Base-by-base conservation (phyloP, 345 rosid species). In the Conringia planisiliqua region DNA sequence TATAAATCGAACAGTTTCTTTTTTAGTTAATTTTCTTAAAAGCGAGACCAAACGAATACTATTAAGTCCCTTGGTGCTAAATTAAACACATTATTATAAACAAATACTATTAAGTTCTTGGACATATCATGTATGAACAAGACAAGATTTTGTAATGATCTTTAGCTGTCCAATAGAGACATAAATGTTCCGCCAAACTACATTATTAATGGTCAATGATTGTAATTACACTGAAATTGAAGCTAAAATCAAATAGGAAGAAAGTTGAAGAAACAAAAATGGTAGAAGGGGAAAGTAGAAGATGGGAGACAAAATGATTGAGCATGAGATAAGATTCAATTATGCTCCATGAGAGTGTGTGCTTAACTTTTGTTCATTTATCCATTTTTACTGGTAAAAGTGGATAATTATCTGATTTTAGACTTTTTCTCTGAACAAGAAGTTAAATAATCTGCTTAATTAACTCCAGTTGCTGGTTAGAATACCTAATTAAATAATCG, bases 291-390 rank as follows among this genome's bases (percentile, higher is more conserved):
- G 26, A 32, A 62, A 69, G 59, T 24, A 40, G 38, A 72, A 22
- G 40, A 58, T 78, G 73, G 81, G 81, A 60, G 68, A 72, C 81
- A 78, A 40, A 78, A 78, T 78, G 81, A 78, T 78, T 78, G 81
- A 78, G 81, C 81, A 72, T 78, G 77, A 72, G 68, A 72, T 24
- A 18, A 16, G 10, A 40, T 35, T 66, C 72, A 32, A 66, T 78
- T 51, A 66, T 78, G 62, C 38, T 43, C 64, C 73, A 54, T 54
- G 59, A 78, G 69, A 71, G 64, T 78, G 64, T 39, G 76, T 58
- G 62, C 55, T 71, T 77, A 58, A 38, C 70, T 77, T 64, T 50
- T 58, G 8, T 8, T 47, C 64, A 6, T 35, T 7, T 62, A n/a
- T 62, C 36, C 52, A 9, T 43, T 62, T 48, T 76, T 12, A 61